A percentile compares a stretch with the other conserved stretches of the same genome.
Evolutionary conservation across 2,329 filamentous ascomycete species (phyloP).

Genomic region (Malbranchea zuffiana): DNA sequence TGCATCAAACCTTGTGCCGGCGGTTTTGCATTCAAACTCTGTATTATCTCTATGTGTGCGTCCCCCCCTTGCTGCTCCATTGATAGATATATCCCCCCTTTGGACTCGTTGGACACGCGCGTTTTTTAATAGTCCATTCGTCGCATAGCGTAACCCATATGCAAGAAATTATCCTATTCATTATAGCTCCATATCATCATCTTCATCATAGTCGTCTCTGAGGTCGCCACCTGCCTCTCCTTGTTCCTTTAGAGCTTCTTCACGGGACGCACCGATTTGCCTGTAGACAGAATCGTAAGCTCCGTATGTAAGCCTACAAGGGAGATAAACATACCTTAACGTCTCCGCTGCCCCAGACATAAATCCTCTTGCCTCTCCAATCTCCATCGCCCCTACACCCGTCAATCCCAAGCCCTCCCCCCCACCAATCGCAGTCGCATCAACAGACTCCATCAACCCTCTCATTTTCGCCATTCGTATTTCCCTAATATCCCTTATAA

Average conservation of each 20-base stretch:
- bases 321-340: conserved; percentile 43
- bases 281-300: conserved; percentile 29
- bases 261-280: conserved; percentile 69
- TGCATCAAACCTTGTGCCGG: too few species aligned
- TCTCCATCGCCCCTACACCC: conserved; percentile 86
- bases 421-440: conserved; percentile 43
- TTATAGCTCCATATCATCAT: conserved; percentile 49
- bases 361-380: conserved; percentile 76
- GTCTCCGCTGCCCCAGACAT: conserved; percentile 79
- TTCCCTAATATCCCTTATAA: conserved; percentile 74
- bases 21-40: too few species aligned
- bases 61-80: too few species aligned
- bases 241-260: conserved; percentile 64
- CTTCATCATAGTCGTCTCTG: conserved; percentile 46
- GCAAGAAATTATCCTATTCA: too few species aligned
- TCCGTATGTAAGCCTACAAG: neutral
- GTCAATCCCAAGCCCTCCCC: conserved; percentile 62
- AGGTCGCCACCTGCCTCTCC: conserved; percentile 55
- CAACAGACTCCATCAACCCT: conserved; percentile 59
- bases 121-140: too few species aligned
- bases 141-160: too few species aligned
- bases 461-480: conserved; percentile 83
- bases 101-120: too few species aligned
- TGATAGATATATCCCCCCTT: too few species aligned
- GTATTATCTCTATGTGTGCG: too few species aligned